A percentile compares a stretch with the other conserved stretches of the same genome.
Conservation (phyloP, 163 green algal genomes). For the Scenedesmus sp. region DNA sequence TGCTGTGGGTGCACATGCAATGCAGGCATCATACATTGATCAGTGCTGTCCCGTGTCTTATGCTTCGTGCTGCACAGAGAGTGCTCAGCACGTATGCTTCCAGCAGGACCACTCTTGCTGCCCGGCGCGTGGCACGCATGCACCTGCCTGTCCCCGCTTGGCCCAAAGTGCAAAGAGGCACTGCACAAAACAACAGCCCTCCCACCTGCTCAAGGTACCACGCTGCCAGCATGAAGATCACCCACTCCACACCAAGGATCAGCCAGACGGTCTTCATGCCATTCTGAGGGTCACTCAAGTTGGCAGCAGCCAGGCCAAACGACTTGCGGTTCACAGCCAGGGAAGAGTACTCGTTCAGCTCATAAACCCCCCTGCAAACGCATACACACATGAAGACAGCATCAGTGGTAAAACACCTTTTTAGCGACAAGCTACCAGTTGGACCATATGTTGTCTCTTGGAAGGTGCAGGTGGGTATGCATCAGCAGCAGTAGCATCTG, state of each 20-base stretch:
- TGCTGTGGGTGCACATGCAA: neutral
- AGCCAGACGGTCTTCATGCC: conserved; percentile 74
- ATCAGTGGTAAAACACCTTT: neutral
- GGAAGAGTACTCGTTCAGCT: conserved; percentile 86
- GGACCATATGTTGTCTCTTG: too few relatives aligned
- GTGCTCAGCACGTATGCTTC: neutral
- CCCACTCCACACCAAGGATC: conserved; percentile 89
- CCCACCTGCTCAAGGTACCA: conserved; percentile 85
- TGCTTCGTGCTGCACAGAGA: neutral
- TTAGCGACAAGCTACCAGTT: too few relatives aligned
- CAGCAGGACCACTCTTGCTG: too few relatives aligned
- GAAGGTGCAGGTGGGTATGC: neutral
- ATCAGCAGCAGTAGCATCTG: neutral
- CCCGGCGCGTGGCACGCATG: too few relatives aligned
- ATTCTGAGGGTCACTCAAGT: conserved; percentile 72
- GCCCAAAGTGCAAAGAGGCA: too few relatives aligned
- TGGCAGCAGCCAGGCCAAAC: conserved; percentile 69
- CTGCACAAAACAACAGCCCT: neutral
- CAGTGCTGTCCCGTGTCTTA: too few relatives aligned
- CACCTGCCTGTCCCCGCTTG: too few relatives aligned
- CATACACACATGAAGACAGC: neutral
- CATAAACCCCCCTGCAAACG: conserved; percentile 73
- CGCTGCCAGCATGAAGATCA: conserved; percentile 82
- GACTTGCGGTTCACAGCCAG: conserved; percentile 74
- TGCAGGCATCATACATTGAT: neutral